Conservation (phyloP, 495 filamentous ascomycete genomes). For the Aspergillus affinis region DNA sequence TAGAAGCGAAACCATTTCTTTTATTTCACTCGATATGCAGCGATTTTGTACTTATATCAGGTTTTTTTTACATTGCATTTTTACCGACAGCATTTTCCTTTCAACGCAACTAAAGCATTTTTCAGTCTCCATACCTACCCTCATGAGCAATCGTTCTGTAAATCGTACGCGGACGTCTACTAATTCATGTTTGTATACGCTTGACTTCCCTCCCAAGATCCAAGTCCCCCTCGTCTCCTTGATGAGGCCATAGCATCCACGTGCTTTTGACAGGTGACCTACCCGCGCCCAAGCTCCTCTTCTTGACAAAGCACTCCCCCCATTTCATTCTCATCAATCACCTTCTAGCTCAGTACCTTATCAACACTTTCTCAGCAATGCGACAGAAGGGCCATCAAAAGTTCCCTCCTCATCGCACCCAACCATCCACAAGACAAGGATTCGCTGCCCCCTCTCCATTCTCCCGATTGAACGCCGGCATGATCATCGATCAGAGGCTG, state of each 20-base stretch:
- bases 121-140: neutral
- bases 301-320: neutral
- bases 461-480: neutral
- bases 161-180: neutral
- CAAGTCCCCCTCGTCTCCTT: neutral
- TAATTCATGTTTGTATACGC: too few species aligned
- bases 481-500: slow-evolving; percentile 27
- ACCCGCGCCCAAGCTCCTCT: neutral
- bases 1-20: slow-evolving; percentile 9
- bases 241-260: neutral
- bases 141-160: neutral
- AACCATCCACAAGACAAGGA: neutral
- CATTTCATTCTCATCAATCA: neutral
- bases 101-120: neutral
- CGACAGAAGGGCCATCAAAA: neutral
- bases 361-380: neutral
- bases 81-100: neutral
- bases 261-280: slow-evolving; percentile 2
- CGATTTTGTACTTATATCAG: slow-evolving; percentile 4
- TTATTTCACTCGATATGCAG: neutral
- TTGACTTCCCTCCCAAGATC: too few species aligned
- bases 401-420: neutral
- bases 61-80: neutral
- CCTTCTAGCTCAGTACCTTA: neutral
- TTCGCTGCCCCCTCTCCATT: slow-evolving; percentile 1